Percentiles rank a stretch among this genome's conserved stretches.
These are phyloP conservation scores for Aureobasidium sp. DNA, from an alignment of 2,329 filamentous ascomycete species.

Conservation along the genomic window DNA sequence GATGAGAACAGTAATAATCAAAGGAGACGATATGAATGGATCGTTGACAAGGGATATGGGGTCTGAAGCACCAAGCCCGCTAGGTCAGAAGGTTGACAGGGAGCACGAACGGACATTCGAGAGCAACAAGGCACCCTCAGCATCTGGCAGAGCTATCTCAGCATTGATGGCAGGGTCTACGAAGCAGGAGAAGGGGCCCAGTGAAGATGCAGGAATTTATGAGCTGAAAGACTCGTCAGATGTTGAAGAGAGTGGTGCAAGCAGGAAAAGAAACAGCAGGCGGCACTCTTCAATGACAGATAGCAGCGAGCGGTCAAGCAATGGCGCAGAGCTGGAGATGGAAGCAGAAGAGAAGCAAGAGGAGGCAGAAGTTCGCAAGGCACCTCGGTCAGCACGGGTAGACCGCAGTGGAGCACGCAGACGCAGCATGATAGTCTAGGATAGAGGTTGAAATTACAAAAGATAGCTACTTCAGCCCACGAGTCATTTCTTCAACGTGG, in stretches of 20 bases:
- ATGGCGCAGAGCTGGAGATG: not conserved
- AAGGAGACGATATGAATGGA: constrained; percentile 21
- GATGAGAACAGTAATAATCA: constrained; percentile 18
- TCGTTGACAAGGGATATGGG: constrained; percentile 2
- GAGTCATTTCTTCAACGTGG: not conserved
- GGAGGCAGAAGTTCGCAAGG: constrained; percentile 19
- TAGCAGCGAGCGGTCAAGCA: not conserved
- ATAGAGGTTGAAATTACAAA: not conserved
- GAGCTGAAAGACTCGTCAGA: constrained; percentile 25
- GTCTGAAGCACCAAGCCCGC: constrained; percentile 16
- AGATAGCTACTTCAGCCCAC: not conserved
- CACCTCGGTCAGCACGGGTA: constrained; percentile 21
- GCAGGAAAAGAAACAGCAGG: constrained; percentile 4
- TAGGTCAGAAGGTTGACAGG: constrained; percentile 14
- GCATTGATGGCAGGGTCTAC: constrained; percentile 12
- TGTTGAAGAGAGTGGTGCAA: not conserved
- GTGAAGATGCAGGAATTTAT: constrained; percentile 24
- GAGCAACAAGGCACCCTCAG: not conserved
- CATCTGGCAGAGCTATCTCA: constrained; percentile 12
- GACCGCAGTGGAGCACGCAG: constrained; percentile 21
- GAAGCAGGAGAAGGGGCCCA: not conserved
- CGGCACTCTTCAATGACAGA: constrained; percentile 12
- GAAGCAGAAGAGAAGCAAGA: constrained; percentile 4
- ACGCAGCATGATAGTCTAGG: constrained; percentile 26
- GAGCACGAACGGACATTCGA: constrained; percentile 9